phyloP scores from a whole-genome alignment of 257 asterid species.

The Galeopsis tetrahit region DNA sequence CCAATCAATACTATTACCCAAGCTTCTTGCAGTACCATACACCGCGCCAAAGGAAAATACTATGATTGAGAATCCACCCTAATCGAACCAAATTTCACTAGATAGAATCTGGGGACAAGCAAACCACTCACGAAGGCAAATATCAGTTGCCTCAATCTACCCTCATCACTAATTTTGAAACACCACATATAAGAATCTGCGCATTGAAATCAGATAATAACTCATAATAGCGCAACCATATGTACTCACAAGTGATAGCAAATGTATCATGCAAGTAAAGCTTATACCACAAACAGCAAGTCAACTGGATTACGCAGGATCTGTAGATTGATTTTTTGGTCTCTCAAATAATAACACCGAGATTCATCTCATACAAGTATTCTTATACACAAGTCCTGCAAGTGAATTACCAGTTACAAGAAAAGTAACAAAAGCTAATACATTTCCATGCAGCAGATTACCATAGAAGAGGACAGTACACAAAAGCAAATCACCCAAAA shows the following conservation, averaged over 20 bases:
- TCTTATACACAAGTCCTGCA: constrained; percentile 13
- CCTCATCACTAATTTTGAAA: constrained; percentile 11
- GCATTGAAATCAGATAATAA: constrained; percentile 8
- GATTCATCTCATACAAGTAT: constrained; percentile 15
- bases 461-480: constrained; percentile 4
- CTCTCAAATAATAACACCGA: constrained; percentile 7
- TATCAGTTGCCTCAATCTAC: background rate
- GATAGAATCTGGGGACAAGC: background rate
- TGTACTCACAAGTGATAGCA: constrained; percentile 6
- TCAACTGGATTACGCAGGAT: background rate
- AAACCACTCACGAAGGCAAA: constrained; percentile 6
- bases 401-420: background rate
- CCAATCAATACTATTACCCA: background rate
- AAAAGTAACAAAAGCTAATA: constrained; percentile 17
- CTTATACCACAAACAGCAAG: constrained; percentile 12
- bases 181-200: constrained; percentile 2
- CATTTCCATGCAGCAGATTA: constrained; percentile 7
- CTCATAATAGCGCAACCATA: background rate
- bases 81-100: background rate
- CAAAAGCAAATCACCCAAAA: constrained; percentile 15
- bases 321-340: background rate
- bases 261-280: constrained; percentile 14
- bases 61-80: background rate
- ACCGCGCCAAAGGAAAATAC: constrained; percentile 1
- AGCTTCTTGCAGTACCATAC: background rate